Percentiles rank a stretch among this genome's conserved stretches.
phyloP scores from a whole-genome alignment of 176 grass and related monocot species.

The Ananas comosus region DNA sequence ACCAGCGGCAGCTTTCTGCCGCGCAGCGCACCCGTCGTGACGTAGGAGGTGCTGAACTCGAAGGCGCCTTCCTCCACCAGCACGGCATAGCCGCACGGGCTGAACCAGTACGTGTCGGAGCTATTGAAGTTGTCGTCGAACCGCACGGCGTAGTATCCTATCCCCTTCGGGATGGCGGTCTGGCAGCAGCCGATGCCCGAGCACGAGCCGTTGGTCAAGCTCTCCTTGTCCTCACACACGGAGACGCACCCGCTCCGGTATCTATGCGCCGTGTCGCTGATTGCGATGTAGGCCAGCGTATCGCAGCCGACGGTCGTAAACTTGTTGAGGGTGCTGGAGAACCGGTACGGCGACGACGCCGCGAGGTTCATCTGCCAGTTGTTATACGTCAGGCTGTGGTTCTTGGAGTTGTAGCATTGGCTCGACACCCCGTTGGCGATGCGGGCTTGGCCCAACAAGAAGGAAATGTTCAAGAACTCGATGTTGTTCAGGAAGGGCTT shows the following conservation, averaged over 20 bases:
- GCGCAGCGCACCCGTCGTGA: not conserved
- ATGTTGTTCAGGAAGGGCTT: not conserved
- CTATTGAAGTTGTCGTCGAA: not conserved
- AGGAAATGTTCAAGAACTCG: not conserved
- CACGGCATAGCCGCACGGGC: constrained; percentile 17
- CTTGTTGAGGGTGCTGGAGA: not conserved
- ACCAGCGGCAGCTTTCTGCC: not conserved
- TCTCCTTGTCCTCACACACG: not conserved
- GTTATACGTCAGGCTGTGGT: not conserved
- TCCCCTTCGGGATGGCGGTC: not conserved
- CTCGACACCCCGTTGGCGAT: not conserved
- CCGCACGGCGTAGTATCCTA: not conserved
- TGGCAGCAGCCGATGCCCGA: constrained; percentile 22
- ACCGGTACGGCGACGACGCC: not conserved
- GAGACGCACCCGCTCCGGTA: constrained; percentile 1
- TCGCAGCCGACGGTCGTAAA: constrained; percentile 21
- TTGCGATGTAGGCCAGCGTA: not conserved
- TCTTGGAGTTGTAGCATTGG: constrained; percentile 3
- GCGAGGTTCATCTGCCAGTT: not conserved
- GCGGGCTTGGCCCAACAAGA: not conserved
- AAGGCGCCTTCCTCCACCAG: not conserved
- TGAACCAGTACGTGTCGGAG: not conserved
- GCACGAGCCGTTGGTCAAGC: not conserved
- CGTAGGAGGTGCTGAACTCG: not conserved
- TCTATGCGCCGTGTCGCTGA: not conserved